A percentile compares a stretch with the other conserved stretches of the same genome.
Conservation (phyloP, 202 grass and related monocot genomes). For the Schoenoplectus triqueter region DNA sequence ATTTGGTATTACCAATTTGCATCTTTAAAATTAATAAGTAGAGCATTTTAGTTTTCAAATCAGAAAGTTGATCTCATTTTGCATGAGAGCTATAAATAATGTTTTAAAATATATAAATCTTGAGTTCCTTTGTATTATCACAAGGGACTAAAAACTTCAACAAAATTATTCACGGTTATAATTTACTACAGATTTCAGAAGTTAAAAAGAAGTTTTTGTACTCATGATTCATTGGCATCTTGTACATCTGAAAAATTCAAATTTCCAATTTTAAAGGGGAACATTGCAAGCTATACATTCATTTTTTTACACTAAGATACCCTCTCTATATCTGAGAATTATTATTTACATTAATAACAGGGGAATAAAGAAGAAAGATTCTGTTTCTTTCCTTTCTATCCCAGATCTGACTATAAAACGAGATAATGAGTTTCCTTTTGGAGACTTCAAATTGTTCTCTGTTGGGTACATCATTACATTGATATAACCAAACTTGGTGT, state of each 20-base stretch:
- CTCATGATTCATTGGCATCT: too few relatives aligned
- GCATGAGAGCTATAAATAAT: not conserved
- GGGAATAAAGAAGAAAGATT: not conserved
- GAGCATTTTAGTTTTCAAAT: not conserved
- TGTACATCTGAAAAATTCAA: too few relatives aligned
- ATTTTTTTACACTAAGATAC: not conserved
- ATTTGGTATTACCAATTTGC: not conserved
- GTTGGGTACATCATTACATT: not conserved
- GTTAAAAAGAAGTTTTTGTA: too few relatives aligned
- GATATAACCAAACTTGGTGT: not conserved
- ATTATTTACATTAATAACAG: not conserved
- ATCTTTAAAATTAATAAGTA: not conserved
- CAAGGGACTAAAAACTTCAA: not conserved
- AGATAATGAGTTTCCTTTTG: not conserved
- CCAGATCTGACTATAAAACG: slow-evolving; percentile 1
- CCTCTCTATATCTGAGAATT: not conserved
- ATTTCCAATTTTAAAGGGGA: not conserved
- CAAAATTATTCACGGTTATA: not conserved
- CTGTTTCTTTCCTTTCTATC: not conserved
- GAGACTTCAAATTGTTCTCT: not conserved
- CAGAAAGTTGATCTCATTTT: slow-evolving; percentile 19
- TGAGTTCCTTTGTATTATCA: not conserved
- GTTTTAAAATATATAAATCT: not conserved
- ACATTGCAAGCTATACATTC: not conserved
- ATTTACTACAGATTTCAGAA: too few relatives aligned